phyloP scores from a whole-genome alignment of 148 eudicot species.

The Arbutus unedo region DNA sequence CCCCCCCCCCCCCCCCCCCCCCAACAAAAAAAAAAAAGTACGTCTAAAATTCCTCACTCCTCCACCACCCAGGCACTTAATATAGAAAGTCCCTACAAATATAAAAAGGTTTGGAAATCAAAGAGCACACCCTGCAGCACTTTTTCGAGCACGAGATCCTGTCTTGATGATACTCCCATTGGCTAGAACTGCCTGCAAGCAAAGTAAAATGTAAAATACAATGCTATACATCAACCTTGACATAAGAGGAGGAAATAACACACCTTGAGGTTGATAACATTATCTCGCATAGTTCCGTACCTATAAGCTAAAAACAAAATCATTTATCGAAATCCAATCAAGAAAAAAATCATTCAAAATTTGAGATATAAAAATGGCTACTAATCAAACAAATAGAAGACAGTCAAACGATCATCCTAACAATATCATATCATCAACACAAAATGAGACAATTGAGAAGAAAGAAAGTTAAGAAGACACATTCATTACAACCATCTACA shows the following conservation, averaged over 20 bases:
- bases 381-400: not conserved
- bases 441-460: not conserved
- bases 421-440: not conserved
- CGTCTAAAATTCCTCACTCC: too few relatives aligned
- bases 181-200: constrained; percentile 71
- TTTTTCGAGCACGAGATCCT: constrained; percentile 94
- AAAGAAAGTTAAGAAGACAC: not conserved
- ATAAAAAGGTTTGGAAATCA: not conserved
- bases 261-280: constrained; percentile 92
- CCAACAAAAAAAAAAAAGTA: too few relatives aligned
- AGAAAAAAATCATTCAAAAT: not conserved
- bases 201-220: constrained; percentile 5
- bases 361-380: not conserved
- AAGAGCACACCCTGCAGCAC: constrained; percentile 90
- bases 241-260: constrained; percentile 19
- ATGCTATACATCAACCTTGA: not conserved
- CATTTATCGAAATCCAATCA: constrained; percentile 18
- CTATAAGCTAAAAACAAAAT: constrained; percentile 54
- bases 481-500: not conserved
- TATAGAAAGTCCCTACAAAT: not conserved
- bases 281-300: constrained; percentile 99
- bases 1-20: too few relatives aligned
- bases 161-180: constrained; percentile 92
- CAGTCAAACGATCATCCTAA: not conserved
- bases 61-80: too few relatives aligned